These are phyloP conservation scores for Angomonas deanei DNA, from an alignment of 208 protist species.

Conservation along the genomic window DNA sequence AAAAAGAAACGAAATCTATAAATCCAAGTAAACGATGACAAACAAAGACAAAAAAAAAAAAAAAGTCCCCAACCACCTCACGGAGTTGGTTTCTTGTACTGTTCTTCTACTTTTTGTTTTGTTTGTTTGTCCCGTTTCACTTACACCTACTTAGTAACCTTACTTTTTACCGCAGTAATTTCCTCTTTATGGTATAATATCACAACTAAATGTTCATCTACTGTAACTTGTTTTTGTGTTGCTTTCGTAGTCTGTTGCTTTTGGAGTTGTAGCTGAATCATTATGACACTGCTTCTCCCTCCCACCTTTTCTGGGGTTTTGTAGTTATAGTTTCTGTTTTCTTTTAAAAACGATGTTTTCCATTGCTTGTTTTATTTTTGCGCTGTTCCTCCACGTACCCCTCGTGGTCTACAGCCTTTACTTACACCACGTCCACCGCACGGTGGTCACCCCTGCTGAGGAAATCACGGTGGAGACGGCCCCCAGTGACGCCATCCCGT, in stretches of 20 bases:
- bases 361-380: not conserved
- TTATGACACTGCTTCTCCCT: not conserved
- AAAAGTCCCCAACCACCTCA: not conserved
- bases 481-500: not conserved
- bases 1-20: not conserved
- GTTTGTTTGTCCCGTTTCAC: too few species aligned
- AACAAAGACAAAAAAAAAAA: not conserved
- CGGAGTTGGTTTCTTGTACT: too few species aligned
- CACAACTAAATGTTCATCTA: too few species aligned
- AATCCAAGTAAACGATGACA: not conserved
- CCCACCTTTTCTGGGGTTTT: not conserved
- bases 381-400: not conserved
- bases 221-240: not conserved
- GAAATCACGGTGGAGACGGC: not conserved
- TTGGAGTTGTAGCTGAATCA: too few species aligned
- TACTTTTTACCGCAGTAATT: not conserved
- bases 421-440: not conserved
- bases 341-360: not conserved
- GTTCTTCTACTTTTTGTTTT: too few species aligned
- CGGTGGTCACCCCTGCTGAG: not conserved
- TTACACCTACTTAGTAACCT: not conserved
- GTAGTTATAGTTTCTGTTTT: too few species aligned
- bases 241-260: too few species aligned
- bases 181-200: too few species aligned
- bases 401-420: not conserved